Evolutionary conservation across 2,329 filamentous ascomycete species (phyloP), one percentile per base, ranked within the genome.

Genomic region (Clarireedia sp.): DNA sequence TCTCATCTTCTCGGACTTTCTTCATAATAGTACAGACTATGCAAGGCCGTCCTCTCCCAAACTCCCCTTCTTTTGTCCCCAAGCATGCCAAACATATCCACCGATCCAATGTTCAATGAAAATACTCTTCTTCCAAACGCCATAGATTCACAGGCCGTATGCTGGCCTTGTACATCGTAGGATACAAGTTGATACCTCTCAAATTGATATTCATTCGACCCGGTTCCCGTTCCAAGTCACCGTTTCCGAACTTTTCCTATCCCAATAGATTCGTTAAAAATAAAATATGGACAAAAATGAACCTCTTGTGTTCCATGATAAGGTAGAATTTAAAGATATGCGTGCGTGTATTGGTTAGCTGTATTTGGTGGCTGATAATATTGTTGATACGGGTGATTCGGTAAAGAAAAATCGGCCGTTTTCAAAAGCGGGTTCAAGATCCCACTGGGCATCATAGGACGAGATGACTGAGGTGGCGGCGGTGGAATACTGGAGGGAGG

Each of bases 351-450:
- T 21, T 66, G 64, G 43, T 61, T 60, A 9, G 61, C 59, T 46
- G 70, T 76, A 62, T 79, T 86, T 1, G 88, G 87, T 37, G 87
- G 85, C 59, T 90, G 84, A 64, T 92, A 95, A 71, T 85, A 85
- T 50, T 84, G 83, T 66, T 89, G 85, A 66, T 94, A 95, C 1
- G 90, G 89, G 70, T 91, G 88, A 60, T 89, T 85, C 3, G 87
- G 85, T 62, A 86, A 75, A 23, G 78, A 85, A 68, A 94, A 94
- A 66, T 94, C 87, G 1, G 87, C 88, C 23, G 77, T 77, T 23
- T 80, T 82, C 62, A 85, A 78, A 40, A 92, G 71, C 1, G 89
- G 89, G 64, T 92, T 92, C 5, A 85, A 72, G 41, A 83, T 80
- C 6, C 78, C 79, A 54, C 66, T 58, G 61, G 66, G 62, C 56